Conservation (phyloP, 768 basidiomycete genomes). For the Lactarius indigo region DNA sequence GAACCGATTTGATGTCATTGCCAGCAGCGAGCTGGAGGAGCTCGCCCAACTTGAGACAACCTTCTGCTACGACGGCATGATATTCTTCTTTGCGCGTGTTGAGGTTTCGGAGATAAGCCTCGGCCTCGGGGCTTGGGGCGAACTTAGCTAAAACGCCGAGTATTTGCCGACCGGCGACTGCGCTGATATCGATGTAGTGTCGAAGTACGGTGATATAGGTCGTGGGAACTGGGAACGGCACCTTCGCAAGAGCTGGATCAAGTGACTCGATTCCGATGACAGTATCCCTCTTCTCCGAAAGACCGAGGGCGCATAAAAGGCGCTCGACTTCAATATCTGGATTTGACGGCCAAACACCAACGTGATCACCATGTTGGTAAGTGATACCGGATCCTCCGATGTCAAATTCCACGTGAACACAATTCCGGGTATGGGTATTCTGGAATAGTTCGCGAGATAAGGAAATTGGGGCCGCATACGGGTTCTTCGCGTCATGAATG, state of each 20-base stretch:
- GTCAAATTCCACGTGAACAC: slow-evolving; percentile 90
- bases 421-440: slow-evolving; percentile 72
- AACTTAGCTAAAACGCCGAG: slow-evolving; percentile 84
- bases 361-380: slow-evolving; percentile 99
- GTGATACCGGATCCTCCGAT: slow-evolving; percentile 94
- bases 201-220: slow-evolving; percentile 91
- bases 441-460: slow-evolving; percentile 82
- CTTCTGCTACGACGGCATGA: slow-evolving; percentile 65
- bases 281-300: slow-evolving; percentile 73
- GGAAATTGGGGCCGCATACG: slow-evolving; percentile 81
- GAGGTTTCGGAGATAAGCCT: slow-evolving; percentile 66
- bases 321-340: slow-evolving; percentile 89
- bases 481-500: slow-evolving; percentile 98
- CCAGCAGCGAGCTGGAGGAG: slow-evolving; percentile 88
- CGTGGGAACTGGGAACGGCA: slow-evolving; percentile 97
- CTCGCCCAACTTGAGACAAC: slow-evolving; percentile 90
- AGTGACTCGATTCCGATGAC: slow-evolving; percentile 94
- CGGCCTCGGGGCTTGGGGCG: slow-evolving; percentile 78
- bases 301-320: slow-evolving; percentile 79
- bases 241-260: slow-evolving; percentile 95
- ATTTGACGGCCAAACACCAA: slow-evolving; percentile 96
- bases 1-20: slow-evolving; percentile 56
- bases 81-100: slow-evolving; percentile 89
- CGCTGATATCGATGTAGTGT: slow-evolving; percentile 96
- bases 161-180: slow-evolving; percentile 91